phyloP scores from a whole-genome alignment of 2,329 filamentous ascomycete species.

The Lachnellula subtilissima region DNA sequence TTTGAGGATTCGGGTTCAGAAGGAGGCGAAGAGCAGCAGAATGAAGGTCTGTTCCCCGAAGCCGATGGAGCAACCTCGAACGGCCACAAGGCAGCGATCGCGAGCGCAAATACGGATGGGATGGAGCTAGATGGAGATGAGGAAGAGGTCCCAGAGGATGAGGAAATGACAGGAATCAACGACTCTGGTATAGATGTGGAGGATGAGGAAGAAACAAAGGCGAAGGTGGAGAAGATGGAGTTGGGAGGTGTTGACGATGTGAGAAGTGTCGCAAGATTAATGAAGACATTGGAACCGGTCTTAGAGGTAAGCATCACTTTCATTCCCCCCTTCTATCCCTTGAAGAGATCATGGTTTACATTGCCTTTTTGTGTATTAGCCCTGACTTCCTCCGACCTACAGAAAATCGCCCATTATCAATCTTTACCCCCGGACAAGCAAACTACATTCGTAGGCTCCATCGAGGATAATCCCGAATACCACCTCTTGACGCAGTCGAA shows the following conservation, averaged over 20 bases:
- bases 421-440: conserved; percentile 60
- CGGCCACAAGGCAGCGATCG: conserved; percentile 23
- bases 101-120: conserved; percentile 35
- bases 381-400: conserved; percentile 59
- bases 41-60: conserved; percentile 40
- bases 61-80: conserved; percentile 36
- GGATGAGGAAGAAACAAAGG: conserved; percentile 66
- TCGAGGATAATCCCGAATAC: conserved; percentile 91
- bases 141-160: conserved; percentile 57
- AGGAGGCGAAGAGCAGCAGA: conserved; percentile 53
- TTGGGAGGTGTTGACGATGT: conserved; percentile 70
- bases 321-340: conserved; percentile 25
- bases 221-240: conserved; percentile 78
- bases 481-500: conserved; percentile 84
- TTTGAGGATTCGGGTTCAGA: conserved; percentile 84
- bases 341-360: conserved; percentile 54
- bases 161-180: conserved; percentile 47
- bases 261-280: conserved; percentile 71
- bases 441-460: conserved; percentile 67
- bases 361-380: conserved; percentile 52
- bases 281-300: conserved; percentile 75
- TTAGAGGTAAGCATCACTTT: conserved; percentile 63
- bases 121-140: conserved; percentile 59
- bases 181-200: conserved; percentile 42
- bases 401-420: conserved; percentile 80